phyloP scores from a whole-genome alignment of 202 grass and related monocot genomes.

The Miscanthus sacchariflorus region DNA sequence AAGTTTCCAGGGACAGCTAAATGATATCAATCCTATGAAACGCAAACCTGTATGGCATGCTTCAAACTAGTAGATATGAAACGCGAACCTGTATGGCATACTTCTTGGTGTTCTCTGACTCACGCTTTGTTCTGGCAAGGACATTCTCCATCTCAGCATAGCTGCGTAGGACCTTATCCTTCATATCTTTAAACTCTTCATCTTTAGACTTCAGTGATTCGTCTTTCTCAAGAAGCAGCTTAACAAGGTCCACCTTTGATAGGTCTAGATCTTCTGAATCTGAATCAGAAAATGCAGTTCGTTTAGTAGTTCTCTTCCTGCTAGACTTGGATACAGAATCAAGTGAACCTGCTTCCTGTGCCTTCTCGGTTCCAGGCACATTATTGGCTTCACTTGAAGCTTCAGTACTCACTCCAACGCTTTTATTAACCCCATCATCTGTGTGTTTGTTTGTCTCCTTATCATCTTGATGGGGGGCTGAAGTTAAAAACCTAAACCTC shows the following conservation, averaged over 20 bases:
- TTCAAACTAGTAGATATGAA: conserved; percentile 40
- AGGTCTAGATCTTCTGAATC: conserved; percentile 57
- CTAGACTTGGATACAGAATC: conserved; percentile 26
- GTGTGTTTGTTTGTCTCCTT: conserved; percentile 50
- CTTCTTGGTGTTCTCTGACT: conserved; percentile 84
- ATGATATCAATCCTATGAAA: conserved; percentile 13
- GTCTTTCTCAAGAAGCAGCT: conserved; percentile 82
- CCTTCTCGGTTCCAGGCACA: conserved; percentile 1
- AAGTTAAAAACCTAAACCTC: conserved; percentile 59
- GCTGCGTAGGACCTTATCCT: conserved; percentile 77
- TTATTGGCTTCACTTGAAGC: conserved; percentile 29
- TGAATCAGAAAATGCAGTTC: conserved; percentile 77
- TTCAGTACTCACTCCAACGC: background rate
- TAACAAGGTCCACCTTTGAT: conserved; percentile 64
- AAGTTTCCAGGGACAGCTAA: background rate
- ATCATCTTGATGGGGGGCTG: conserved; percentile 46
- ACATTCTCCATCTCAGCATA: conserved; percentile 93
- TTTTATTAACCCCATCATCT: conserved; percentile 37
- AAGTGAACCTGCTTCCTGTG: conserved; percentile 46
- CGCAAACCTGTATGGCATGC: conserved; percentile 74
- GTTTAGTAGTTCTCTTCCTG: conserved; percentile 53
- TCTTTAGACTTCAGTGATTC: conserved; percentile 66
- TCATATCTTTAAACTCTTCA: conserved; percentile 71
- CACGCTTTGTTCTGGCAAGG: conserved; percentile 73
- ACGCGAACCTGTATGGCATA: conserved; percentile 75